Conservation (phyloP, 768 basidiomycete genomes). For the Cyclocybe aegerita region DNA sequence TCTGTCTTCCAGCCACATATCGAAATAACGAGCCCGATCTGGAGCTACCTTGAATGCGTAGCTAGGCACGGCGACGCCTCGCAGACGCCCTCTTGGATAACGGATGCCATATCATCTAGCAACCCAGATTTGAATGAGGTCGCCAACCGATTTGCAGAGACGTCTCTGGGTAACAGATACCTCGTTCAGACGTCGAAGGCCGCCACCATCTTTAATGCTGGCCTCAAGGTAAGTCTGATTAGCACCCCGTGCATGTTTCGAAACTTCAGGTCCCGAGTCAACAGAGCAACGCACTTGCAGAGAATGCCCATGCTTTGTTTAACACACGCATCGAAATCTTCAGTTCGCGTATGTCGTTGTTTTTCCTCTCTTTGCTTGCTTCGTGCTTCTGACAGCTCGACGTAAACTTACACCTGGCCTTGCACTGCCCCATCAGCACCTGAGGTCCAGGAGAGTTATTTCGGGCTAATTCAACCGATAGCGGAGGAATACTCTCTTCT, state of each 20-base stretch:
- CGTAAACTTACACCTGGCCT: not conserved
- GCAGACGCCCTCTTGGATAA: conserved; percentile 24
- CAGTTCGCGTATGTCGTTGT: conserved; percentile 20
- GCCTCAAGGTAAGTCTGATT: conserved; percentile 21
- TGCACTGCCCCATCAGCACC: conserved; percentile 9
- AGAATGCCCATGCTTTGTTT: conserved; percentile 24
- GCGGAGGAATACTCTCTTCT: conserved; percentile 24
- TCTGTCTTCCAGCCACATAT: conserved; percentile 23
- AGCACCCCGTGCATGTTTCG: too few species aligned
- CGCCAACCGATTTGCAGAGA: conserved; percentile 22
- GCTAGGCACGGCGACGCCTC: conserved; percentile 20
- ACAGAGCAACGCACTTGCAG: conserved; percentile 28
- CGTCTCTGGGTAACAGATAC: conserved; percentile 21
- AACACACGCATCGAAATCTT: conserved; percentile 28
- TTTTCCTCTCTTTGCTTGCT: not conserved
- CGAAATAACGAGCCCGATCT: conserved; percentile 23
- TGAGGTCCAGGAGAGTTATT: conserved; percentile 16
- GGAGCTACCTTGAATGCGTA: conserved; percentile 26
- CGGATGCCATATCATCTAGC: conserved; percentile 14
- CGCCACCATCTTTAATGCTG: conserved; percentile 27
- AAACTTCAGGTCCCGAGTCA: not conserved
- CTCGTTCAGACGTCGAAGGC: conserved; percentile 30
- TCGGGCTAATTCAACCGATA: conserved; percentile 20
- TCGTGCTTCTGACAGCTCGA: not conserved
- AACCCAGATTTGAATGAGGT: conserved; percentile 21